These are phyloP conservation scores for Sechiopsis laciniata DNA, from an alignment of 306 rosid genomes.

Conservation along the genomic window DNA sequence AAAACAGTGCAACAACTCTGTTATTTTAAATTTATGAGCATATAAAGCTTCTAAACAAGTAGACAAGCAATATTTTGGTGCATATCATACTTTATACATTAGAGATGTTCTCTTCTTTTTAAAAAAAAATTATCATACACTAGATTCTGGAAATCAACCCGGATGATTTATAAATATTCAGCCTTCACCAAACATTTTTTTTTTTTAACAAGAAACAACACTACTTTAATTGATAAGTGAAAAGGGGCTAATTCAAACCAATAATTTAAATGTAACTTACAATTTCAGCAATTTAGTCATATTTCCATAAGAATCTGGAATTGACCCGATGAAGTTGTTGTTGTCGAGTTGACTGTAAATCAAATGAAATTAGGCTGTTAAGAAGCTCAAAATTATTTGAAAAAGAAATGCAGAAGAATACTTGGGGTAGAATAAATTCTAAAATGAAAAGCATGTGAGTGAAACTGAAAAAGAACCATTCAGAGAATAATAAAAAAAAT, in stretches of 20 bases:
- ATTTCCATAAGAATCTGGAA: conserved; percentile 36
- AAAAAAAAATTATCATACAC: not conserved
- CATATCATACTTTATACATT: not conserved
- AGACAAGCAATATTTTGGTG: not conserved
- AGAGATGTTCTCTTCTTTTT: too few species aligned
- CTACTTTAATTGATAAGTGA: too few species aligned
- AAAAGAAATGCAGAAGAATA: conserved; percentile 4
- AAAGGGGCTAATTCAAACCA: not conserved
- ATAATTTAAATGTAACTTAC: conserved; percentile 31
- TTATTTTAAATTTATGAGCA: not conserved
- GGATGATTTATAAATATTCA: not conserved
- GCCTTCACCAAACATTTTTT: too few species aligned
- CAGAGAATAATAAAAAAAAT: not conserved
- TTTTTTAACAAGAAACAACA: too few species aligned
- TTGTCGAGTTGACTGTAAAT: conserved; percentile 46
- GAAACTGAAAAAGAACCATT: not conserved
- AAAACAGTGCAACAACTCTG: not conserved
- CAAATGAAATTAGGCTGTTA: not conserved
- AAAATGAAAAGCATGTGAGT: not conserved
- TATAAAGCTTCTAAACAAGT: not conserved
- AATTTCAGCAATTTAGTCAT: conserved; percentile 41
- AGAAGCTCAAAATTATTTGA: conserved; percentile 2
- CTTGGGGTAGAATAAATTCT: conserved; percentile 4
- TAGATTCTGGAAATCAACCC: not conserved
- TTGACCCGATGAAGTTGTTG: conserved; percentile 38